Base-by-base conservation (phyloP, 164 flowering plant species). In the Houttuynia cordata region DNA sequence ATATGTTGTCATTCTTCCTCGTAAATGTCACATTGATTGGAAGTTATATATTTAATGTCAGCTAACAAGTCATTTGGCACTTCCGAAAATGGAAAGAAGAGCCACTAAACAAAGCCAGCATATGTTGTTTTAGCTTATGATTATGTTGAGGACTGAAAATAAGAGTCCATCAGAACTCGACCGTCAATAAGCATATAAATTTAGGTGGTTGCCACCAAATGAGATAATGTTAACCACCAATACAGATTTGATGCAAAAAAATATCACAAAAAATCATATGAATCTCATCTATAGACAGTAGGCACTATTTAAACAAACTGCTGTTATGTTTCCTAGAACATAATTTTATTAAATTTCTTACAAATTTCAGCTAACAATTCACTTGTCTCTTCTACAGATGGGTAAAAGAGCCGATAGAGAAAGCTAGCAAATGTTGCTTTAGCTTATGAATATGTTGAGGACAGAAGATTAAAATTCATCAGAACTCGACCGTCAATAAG, bases 401-500 rank as follows among this genome's bases (percentile, higher is more conserved):
- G 10, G 10, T 10, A 54, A 17, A 12, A 45, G 17, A 54, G 37
- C 37, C 37, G 18, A 13, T 6, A 34, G 37, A 39, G 14, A 30
- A 37, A 42, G 61, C 14, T 6, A 58, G 61, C 64, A 51, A 18
- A 18, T 18, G 24, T 50, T 24, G 13, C 10, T 62, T 25, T 62
- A 62, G 64, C 64, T 62, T 62, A 62, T 62, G 64, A 62, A 49
- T 49, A 62, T 50, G 64, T 62, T 62, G 57, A 62, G 64, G 20
- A 50, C 57, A n/a, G 56, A 51, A 8, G 22, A 52, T 25, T 8
- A 25, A 22, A 47, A 45, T 50, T 18, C 41, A 62, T 51, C 56
- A 51, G 64, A 51, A 17, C 57, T 62, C 64, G 64, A 62, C 64
- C 56, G 64, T 62, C 64, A 62, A 61, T 61, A 61, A 62, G 64